Base-by-base conservation (phyloP, 1,139 yeast genomes). In the Candida neerlandica region DNA sequence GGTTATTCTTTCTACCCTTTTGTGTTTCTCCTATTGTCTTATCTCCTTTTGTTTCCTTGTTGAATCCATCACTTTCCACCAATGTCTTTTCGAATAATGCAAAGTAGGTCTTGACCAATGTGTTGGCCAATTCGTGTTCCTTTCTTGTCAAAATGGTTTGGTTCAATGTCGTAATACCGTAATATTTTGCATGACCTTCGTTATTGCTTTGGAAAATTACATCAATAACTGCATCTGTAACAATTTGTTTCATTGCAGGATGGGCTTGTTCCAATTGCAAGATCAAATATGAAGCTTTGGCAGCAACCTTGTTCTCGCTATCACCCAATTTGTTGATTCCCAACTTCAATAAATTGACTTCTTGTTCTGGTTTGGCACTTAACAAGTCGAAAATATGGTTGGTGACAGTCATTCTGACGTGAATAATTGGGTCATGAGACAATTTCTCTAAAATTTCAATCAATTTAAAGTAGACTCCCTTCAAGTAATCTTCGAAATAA, bases 311-410 rank as follows among this genome's bases (percentile, higher is more conserved):
- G 56, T 89, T 87, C 58, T 94, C 97, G 45, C 81, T 78, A 64
- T 94, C 99, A 70, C 99, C 99, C 45, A 94, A 77, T 66, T 94
- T 94, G 67, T 95, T 94, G 44, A 91, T 95, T 46, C 96, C 97
- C 51, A 95, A 76, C 59, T 94, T 81, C 60, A 94, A 76, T 57
- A 95, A 75, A 65, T 95, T 94, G 45, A 86, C 96, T 69, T 94
- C 99, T 72, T 95, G 99, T 71, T 94, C 99, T 2, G 99, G 98
- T 65, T 92, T 94, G 14, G 87, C 78, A 57, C 83, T 85, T 53
- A 94, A 73, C 42, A 94, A 75, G 53, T 89, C 96, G 58, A 92
- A 88, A 40, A 92, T 79, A 62, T 89, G 94, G 43, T 80, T 75
- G 35, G 91, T 79, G 37, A 89, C 84, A 55, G 83, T 89, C 77